A percentile compares a stretch with the other conserved stretches of the same genome.
phyloP scores from a whole-genome alignment of 2,329 filamentous ascomycete species.

The Trichophyton benhamiae region DNA sequence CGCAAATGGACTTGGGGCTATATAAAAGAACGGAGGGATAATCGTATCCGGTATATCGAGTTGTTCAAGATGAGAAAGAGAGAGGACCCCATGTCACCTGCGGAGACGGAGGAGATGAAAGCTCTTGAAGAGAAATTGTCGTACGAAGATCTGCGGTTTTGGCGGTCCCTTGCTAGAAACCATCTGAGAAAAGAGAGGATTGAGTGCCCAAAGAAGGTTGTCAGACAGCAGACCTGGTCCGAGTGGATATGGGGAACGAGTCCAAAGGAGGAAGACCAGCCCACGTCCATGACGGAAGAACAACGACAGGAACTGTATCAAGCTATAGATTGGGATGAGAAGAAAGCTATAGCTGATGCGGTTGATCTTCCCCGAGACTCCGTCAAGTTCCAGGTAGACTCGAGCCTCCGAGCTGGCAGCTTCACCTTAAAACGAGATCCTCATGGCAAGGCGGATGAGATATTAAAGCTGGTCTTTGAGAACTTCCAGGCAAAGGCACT shows the following conservation, averaged over 20 bases:
- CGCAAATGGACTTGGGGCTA: constrained; percentile 92
- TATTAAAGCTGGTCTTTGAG: constrained; percentile 87
- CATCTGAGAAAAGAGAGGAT: constrained; percentile 92
- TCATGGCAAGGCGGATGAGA: constrained; percentile 63
- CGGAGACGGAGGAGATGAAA: constrained; percentile 61
- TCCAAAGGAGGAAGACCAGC: constrained; percentile 58
- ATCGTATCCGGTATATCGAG: constrained; percentile 77
- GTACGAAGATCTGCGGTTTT: constrained; percentile 95
- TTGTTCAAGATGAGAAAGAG: constrained; percentile 91
- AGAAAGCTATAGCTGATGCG: constrained; percentile 72
- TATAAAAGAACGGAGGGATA: constrained; percentile 82
- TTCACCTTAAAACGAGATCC: constrained; percentile 85
- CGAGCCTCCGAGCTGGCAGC: constrained; percentile 86
- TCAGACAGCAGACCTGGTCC: constrained; percentile 73
- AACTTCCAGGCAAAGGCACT: constrained; percentile 83
- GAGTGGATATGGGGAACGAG: constrained; percentile 77
- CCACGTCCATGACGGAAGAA: constrained; percentile 83
- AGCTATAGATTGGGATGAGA: constrained; percentile 97
- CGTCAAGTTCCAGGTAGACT: constrained; percentile 83
- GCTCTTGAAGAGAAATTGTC: constrained; percentile 73
- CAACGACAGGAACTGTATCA: constrained; percentile 94
- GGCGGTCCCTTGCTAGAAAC: constrained; percentile 86
- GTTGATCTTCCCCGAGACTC: constrained; percentile 85
- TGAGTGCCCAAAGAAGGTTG: constrained; percentile 52
- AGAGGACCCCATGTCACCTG: constrained; percentile 52